A percentile compares a stretch with the other conserved stretches of the same genome.
These are phyloP conservation scores for Cicer cuneatum DNA, from an alignment of 306 rosid genomes.

Conservation along the genomic window DNA sequence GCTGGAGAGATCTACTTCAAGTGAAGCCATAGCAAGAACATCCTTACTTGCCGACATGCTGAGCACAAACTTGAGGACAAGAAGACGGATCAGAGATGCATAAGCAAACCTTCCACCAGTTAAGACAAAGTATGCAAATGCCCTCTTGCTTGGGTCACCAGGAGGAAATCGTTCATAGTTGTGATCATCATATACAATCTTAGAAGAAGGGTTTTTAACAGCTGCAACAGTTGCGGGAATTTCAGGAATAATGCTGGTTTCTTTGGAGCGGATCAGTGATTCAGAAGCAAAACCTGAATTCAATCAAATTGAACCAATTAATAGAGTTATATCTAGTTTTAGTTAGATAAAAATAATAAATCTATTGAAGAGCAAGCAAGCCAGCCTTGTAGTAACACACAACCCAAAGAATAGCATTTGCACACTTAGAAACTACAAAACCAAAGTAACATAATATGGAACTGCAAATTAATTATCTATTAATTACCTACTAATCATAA, in stretches of 20 bases:
- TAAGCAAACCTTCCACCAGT: constrained; percentile 83
- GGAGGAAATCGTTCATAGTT: constrained; percentile 83
- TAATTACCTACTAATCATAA: neutral
- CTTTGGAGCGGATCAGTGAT: constrained; percentile 53
- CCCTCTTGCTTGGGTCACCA: constrained; percentile 91
- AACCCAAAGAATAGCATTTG: constrained; percentile 9
- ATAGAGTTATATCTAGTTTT: neutral
- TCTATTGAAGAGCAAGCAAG: constrained; percentile 15
- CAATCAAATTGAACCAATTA: constrained; percentile 5
- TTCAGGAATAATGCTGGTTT: constrained; percentile 56
- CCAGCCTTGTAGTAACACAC: neutral
- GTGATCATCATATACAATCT: constrained; percentile 74
- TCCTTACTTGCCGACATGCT: constrained; percentile 95
- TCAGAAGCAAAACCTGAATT: constrained; percentile 70
- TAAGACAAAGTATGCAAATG: constrained; percentile 88
- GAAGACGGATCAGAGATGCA: constrained; percentile 81
- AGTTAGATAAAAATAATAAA: constrained; percentile 4
- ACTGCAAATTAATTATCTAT: neutral
- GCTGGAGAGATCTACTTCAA: constrained; percentile 87
- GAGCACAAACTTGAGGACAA: constrained; percentile 81
- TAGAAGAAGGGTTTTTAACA: constrained; percentile 71
- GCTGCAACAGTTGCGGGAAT: constrained; percentile 71
- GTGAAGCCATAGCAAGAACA: constrained; percentile 86
- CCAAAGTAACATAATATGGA: constrained; percentile 12
- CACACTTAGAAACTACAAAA: constrained; percentile 21